A percentile compares a stretch with the other conserved stretches of the same genome.
Conservation (phyloP, 148 eudicot genomes). For the Chenopodium quinoa region DNA sequence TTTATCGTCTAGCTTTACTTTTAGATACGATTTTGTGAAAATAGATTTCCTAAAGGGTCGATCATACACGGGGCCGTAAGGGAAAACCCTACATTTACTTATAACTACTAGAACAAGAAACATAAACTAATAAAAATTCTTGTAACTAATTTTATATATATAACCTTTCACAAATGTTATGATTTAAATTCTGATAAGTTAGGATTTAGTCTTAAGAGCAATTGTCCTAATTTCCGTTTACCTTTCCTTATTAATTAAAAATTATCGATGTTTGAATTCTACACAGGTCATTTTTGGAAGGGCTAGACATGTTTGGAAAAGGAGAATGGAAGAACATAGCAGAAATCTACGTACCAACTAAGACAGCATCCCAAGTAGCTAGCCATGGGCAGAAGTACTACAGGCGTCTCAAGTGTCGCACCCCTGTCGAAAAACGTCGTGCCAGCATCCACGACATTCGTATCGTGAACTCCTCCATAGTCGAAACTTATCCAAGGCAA, state of each 20-base stretch:
- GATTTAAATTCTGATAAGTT: too few relatives aligned
- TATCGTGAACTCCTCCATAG: constrained; percentile 23
- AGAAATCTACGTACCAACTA: constrained; percentile 23
- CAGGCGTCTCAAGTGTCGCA: constrained; percentile 29
- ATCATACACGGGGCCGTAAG: too few relatives aligned
- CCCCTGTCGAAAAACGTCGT: constrained; percentile 34
- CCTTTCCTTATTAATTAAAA: too few relatives aligned
- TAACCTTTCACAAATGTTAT: too few relatives aligned
- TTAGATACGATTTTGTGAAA: too few relatives aligned
- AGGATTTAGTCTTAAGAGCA: too few relatives aligned
- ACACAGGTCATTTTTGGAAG: constrained; percentile 33
- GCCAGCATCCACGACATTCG: constrained; percentile 36
- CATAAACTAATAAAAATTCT: too few relatives aligned
- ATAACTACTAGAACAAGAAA: too few relatives aligned
- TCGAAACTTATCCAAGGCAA: constrained; percentile 22
- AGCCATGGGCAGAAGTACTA: constrained; percentile 49
- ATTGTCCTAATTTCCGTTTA: too few relatives aligned
- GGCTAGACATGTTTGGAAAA: constrained; percentile 34
- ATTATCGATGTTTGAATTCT: background rate
- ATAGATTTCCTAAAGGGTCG: too few relatives aligned
- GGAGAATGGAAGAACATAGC: constrained; percentile 47
- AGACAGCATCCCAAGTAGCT: constrained; percentile 40
- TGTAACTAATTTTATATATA: too few relatives aligned
- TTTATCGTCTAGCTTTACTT: background rate
- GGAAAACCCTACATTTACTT: too few relatives aligned